These are phyloP conservation scores for Datura wrightii DNA, from an alignment of 257 asterid genomes.

Conservation along the genomic window DNA sequence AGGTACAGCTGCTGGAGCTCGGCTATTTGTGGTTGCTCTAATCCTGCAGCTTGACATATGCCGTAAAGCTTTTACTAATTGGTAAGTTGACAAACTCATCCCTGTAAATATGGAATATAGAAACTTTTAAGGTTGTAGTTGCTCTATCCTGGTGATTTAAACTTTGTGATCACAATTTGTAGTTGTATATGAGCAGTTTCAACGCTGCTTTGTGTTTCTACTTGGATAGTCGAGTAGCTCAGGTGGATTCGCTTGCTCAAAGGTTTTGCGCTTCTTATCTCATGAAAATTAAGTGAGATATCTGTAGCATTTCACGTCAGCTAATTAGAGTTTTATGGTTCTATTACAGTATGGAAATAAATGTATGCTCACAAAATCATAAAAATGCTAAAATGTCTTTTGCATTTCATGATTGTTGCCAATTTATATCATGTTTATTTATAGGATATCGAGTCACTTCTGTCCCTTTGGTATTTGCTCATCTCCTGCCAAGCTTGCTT, in stretches of 20 bases:
- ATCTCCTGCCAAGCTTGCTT: not conserved
- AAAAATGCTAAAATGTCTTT: not conserved
- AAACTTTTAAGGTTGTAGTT: not conserved
- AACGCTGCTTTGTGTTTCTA: not conserved
- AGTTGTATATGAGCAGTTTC: not conserved
- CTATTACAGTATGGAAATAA: not conserved
- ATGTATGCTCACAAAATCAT: not conserved
- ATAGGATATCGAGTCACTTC: not conserved
- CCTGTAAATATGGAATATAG: not conserved
- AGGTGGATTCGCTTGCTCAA: not conserved
- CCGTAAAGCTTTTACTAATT: not conserved
- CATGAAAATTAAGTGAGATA: not conserved
- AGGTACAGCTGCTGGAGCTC: not conserved
- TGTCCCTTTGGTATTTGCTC: not conserved
- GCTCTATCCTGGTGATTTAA: not conserved
- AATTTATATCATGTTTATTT: not conserved
- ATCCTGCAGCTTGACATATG: not conserved
- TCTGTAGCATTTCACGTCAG: not conserved
- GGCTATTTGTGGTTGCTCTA: not conserved
- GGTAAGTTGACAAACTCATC: slow-evolving; percentile 8
- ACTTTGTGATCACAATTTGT: not conserved
- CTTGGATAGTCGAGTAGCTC: not conserved
- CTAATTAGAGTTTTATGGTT: not conserved
- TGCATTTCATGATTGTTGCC: not conserved
- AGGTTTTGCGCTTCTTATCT: not conserved